Base-by-base conservation (phyloP, 176 grass and related monocot genomes). In the Microstegium vimineum region DNA sequence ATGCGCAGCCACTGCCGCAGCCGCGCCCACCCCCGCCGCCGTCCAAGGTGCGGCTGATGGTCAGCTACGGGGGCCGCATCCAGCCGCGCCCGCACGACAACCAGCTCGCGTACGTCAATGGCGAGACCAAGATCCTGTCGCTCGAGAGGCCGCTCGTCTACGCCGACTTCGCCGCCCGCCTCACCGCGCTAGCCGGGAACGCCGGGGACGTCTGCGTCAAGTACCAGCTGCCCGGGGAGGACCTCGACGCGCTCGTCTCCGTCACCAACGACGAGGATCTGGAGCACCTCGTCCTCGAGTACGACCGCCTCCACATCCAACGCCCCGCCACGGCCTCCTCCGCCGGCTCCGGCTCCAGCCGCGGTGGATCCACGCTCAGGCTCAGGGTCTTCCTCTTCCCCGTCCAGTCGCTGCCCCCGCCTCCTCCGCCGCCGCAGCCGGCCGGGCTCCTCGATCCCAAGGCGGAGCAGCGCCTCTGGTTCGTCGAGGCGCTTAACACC, bases 181-280 rank as follows among this genome's bases (percentile, higher is more conserved):
- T 99, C 31, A 27, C 89, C 1, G 57, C 74, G 10, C 42, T 99
- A 37, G 75, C 76, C 1, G 70, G 61, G 14, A 16, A 52, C 10
- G 20, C 5, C 0, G 86, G 74, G n/a, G 87, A 88, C 28, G 3
- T 99, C 75, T 96, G 97, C 71, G 33, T 95, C 87, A 99, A 99
- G 91, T 99, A 99, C 77, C 97, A 99, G 83, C 93, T 99, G 9
- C 96, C 97, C 0, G 97, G 96, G n/a, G 97, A 99, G 91, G 97
- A 99, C 79, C 93, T 99, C 41, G 97, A 99, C 78, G 91, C 97
- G 61, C 97, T 99, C 47, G 77, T 99, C 80, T 96, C 97, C 62
- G 87, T 99, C 69, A 96, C 97, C 41, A 93, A 96, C 85, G 97
- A 99, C 49, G 97, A 99, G 85, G 97, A 99, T 79, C 89, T 96